These are phyloP conservation scores for Prunus armeniaca DNA, from an alignment of 306 rosid species.

Conservation along the genomic window DNA sequence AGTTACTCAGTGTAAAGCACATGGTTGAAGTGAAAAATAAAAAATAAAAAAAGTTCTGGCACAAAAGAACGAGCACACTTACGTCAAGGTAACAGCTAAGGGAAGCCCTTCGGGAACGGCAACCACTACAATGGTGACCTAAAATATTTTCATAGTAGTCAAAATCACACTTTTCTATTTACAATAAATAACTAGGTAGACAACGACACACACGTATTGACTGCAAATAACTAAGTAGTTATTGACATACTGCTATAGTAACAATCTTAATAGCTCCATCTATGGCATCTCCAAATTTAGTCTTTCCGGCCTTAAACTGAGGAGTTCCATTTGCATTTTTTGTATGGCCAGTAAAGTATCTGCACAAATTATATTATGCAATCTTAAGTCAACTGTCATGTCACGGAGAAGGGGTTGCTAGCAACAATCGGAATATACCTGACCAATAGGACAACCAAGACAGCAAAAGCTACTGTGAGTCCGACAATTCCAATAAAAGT, in stretches of 20 bases:
- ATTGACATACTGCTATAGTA: slow-evolving; percentile 83
- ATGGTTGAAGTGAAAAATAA: neutral
- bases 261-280: slow-evolving; percentile 87
- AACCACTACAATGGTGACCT: slow-evolving; percentile 96
- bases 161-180: neutral
- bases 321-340: slow-evolving; percentile 35
- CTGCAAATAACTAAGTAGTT: neutral
- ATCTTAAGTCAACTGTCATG: neutral
- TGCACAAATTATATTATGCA: slow-evolving; percentile 30
- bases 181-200: neutral
- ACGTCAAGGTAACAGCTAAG: slow-evolving; percentile 93
- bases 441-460: slow-evolving; percentile 68
- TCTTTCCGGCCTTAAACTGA: slow-evolving; percentile 64
- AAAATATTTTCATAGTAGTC: slow-evolving; percentile 17
- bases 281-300: slow-evolving; percentile 64
- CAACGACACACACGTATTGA: neutral
- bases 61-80: slow-evolving; percentile 25
- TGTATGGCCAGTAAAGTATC: slow-evolving; percentile 91
- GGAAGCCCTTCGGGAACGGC: slow-evolving; percentile 99
- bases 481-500: slow-evolving; percentile 94
- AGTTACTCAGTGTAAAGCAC: neutral
- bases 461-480: slow-evolving; percentile 77
- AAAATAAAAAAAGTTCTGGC: neutral
- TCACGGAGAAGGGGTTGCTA: neutral
- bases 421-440: slow-evolving; percentile 46